These are phyloP conservation scores for Camelina neglecta DNA, from an alignment of 345 rosid species.

Conservation along the genomic window DNA sequence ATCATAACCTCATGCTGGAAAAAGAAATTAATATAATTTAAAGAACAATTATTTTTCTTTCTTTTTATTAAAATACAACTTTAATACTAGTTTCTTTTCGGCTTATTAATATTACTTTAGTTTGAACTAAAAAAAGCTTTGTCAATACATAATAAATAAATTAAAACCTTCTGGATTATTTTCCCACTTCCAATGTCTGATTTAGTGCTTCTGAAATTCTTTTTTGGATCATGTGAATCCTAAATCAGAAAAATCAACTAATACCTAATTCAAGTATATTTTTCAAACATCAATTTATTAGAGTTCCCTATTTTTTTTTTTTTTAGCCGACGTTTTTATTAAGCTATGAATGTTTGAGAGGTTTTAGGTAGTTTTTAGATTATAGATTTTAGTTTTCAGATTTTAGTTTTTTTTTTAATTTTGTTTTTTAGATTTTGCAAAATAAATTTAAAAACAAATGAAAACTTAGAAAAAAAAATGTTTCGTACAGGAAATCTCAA, in stretches of 20 bases:
- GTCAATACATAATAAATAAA: conserved; percentile 3
- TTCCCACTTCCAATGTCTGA: conserved; percentile 25
- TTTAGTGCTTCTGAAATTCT: conserved; percentile 21
- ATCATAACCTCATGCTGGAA: conserved; percentile 42
- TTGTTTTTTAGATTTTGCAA: no score
- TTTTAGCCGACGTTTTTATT: not conserved
- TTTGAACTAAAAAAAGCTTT: conserved; percentile 10
- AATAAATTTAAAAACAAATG: no score
- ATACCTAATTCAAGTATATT: not conserved
- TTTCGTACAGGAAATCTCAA: no score
- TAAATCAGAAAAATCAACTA: conserved; percentile 29
- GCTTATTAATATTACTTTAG: not conserved
- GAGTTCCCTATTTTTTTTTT: not conserved
- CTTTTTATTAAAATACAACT: conserved; percentile 3
- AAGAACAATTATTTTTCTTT: not conserved
- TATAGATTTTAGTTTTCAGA: no score
- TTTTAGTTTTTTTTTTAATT: no score
- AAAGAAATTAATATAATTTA: not conserved
- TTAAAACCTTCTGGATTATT: not conserved
- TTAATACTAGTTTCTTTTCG: conserved; percentile 8
- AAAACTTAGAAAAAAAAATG: no score
- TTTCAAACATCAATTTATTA: no score
- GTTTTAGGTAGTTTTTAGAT: no score
- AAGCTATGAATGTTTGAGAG: not conserved
- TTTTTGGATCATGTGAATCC: conserved; percentile 46